These are phyloP conservation scores for Ustilago lituana DNA, from an alignment of 1,284 basidiomycete species.

Conservation along the genomic window DNA sequence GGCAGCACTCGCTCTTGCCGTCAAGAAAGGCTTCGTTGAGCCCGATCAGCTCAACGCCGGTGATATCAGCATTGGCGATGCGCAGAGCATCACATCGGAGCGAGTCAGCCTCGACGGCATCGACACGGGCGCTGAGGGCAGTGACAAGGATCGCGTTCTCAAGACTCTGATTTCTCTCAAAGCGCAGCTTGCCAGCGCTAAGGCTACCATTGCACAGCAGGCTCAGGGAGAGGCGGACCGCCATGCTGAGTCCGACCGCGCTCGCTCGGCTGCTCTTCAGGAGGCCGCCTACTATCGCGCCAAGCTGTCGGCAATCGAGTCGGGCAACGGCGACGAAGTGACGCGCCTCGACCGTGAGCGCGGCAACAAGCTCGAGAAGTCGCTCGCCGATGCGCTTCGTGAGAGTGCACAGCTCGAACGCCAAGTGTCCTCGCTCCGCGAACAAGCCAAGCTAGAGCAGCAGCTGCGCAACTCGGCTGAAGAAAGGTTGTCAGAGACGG, in stretches of 20 bases:
- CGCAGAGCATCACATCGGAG: constrained; percentile 35
- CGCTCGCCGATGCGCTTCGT: constrained; percentile 77
- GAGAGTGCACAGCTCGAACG: constrained; percentile 79
- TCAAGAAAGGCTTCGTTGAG: constrained; percentile 82
- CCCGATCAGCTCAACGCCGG: constrained; percentile 69
- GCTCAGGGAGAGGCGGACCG: constrained; percentile 80
- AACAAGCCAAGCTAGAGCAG: constrained; percentile 73
- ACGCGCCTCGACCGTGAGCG: constrained; percentile 82
- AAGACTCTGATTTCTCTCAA: constrained; percentile 85
- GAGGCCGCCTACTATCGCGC: constrained; percentile 97
- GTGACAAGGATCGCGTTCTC: constrained; percentile 71
- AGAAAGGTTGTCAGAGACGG: constrained; percentile 80
- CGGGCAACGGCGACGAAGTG: constrained; percentile 75
- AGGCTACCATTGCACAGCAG: constrained; percentile 80
- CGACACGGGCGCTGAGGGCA: constrained; percentile 68
- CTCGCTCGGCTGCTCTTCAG: constrained; percentile 82
- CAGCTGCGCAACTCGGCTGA: constrained; percentile 77
- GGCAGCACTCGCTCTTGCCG: constrained; percentile 80
- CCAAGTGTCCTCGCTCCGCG: constrained; percentile 70
- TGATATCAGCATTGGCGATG: constrained; percentile 43
- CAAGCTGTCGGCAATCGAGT: constrained; percentile 86
- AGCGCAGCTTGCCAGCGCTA: constrained; percentile 85
- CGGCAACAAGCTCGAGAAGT: constrained; percentile 80
- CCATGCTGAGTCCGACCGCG: constrained; percentile 81
- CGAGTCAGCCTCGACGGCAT: constrained; percentile 54